Percentiles rank a stretch among this genome's conserved stretches.
These are phyloP conservation scores for Rosa persica DNA, from an alignment of 306 rosid genomes.

Conservation along the genomic window DNA sequence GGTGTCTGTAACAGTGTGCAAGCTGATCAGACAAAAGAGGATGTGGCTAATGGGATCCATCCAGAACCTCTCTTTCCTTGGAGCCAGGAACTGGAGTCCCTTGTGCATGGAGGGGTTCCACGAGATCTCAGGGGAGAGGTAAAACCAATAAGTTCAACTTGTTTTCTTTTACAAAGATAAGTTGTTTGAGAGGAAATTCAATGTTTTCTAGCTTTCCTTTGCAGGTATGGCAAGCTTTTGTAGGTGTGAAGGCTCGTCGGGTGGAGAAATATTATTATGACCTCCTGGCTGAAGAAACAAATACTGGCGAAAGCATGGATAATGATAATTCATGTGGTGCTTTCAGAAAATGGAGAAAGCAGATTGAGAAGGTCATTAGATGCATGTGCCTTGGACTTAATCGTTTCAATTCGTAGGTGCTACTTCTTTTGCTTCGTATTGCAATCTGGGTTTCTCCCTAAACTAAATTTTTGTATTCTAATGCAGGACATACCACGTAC, in stretches of 20 bases:
- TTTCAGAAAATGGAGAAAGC: slow-evolving; percentile 82
- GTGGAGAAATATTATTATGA: slow-evolving; percentile 73
- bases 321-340: slow-evolving; percentile 49
- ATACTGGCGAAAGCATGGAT: slow-evolving; percentile 40
- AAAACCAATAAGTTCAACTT: slow-evolving; percentile 30
- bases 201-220: slow-evolving; percentile 43
- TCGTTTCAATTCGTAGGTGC: slow-evolving; percentile 83
- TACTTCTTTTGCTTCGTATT: slow-evolving; percentile 64
- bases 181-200: slow-evolving; percentile 31
- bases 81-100: slow-evolving; percentile 74
- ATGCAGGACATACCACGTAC: slow-evolving; percentile 95
- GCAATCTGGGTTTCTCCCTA: slow-evolving; percentile 50
- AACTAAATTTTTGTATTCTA: slow-evolving; percentile 35
- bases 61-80: slow-evolving; percentile 47
- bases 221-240: slow-evolving; percentile 99
- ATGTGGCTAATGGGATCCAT: slow-evolving; percentile 31
- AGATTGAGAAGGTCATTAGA: slow-evolving; percentile 99
- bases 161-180: slow-evolving; percentile 23
- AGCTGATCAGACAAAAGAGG: slow-evolving; percentile 29
- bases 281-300: slow-evolving; percentile 64
- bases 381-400: slow-evolving; percentile 89
- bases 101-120: slow-evolving; percentile 89
- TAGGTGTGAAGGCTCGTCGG: slow-evolving; percentile 78
- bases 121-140: slow-evolving; percentile 98
- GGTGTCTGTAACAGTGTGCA: not conserved